Base-by-base conservation (phyloP, 345 rosid species). In the Acer yangbiense region DNA sequence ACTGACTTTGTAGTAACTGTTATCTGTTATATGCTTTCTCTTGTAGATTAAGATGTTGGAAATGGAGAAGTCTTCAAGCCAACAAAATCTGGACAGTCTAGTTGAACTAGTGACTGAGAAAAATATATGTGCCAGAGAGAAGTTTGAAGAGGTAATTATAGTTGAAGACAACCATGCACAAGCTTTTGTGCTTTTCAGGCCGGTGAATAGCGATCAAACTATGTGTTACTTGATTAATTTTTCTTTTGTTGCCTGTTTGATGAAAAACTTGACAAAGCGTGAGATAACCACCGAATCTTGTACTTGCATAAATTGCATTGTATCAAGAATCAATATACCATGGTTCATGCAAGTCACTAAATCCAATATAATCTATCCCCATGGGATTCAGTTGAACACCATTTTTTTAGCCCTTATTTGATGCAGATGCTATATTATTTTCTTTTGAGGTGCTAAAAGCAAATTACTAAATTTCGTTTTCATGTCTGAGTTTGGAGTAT, bases 31-130 rank as follows among this genome's bases (percentile, higher is more conserved):
- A 14, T 58, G 32, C 9, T 44, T 67, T 65, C 78, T 77, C 65
- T 65, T 75, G 65, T 74, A 93, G 98, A 91, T 94, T 78, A 83
- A 81, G 78, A 83, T 81, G 78, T 81, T 94, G 79, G 97, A 94
- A 84, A 76, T 80, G 77, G 95, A 91, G 78, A 88, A 89, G 79
- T 82, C 87, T 75, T 87, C 93, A 76, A 90, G 85, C 88, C 91
- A 87, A 77, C 88, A 89, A 82, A 90, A 86, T 88, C 89, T 90
- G 70, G 86, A 93, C 65, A 85, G 75, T 79, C 77, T 86, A 62
- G 89, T 82, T 69, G 85, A 85, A 58, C 75, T 85, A 71, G 91
- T 91, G 50, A 86, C 90, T 16, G 89, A 91, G 85, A 90, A 89
- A 79, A 86, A 78, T 64, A 73, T 78, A 72, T 83, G 84, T 82